Evolutionary conservation across 225 moss, liverwort and hornwort genomes (phyloP), one percentile per base, ranked within the genome.

Genomic region (Anthoceros angustus): DNA sequence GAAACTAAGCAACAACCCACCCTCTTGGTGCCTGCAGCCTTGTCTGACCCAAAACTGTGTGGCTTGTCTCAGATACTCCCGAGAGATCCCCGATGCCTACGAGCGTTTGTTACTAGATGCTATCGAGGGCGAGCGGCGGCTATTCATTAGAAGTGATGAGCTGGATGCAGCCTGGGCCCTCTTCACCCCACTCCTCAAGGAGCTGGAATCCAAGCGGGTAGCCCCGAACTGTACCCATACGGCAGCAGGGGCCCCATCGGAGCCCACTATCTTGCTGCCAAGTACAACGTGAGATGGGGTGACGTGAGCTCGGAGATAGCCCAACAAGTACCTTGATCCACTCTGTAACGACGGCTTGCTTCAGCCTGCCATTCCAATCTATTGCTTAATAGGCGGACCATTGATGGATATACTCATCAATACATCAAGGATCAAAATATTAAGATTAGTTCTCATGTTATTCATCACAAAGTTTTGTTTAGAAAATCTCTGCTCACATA

Each of bases 51-150:
- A 16, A 6, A 48, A 48, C 18, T 18, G 46, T 48, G 12, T 12
- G 3, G 1, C 46, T 12, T 15, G 55, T 15, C 23, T 15, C 75
- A 93, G 93, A 69, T 86, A 90, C 26, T 73, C 78, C 10, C 64
- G 65, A 48, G 79, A 41, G 41, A 71, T 82, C 24, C 89, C 93
- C 63, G 93, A 93, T 65, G 87, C 93, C 6, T 93, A 89, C 72
- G 93, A 93, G 78, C 87, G 89, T 41, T 80, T 93, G 2, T 87
- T 93, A 50, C 80, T 93, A 75, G 93, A 93, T 67, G 93, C 89
- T 32, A 90, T 93, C 68, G 63, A 74, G 43, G 93, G 93, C 61
- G 89, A 86, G 70, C 86, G 86, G 73, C 84, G 89, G 61, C 80
- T 93, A 25, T 93, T 93, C 64, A 82, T 93, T 71, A 85, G 93